These are phyloP conservation scores for Pilobolus umbonatus DNA, from an alignment of 192 early-diverging fungal genomes.

Conservation along the genomic window DNA sequence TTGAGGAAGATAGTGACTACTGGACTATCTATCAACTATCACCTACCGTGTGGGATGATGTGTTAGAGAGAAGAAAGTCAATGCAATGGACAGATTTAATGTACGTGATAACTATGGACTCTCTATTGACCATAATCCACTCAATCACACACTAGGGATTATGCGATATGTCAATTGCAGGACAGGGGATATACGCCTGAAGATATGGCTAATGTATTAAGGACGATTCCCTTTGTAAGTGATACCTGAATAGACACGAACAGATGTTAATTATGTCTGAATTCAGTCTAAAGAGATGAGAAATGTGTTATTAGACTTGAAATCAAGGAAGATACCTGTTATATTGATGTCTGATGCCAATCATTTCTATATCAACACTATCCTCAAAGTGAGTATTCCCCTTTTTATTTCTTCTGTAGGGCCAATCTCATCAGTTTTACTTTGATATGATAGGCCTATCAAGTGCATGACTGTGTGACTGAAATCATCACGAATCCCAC, in stretches of 20 bases:
- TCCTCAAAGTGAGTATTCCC: slow-evolving; percentile 46
- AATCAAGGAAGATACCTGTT: slow-evolving; percentile 41
- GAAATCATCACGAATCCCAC: slow-evolving; percentile 58
- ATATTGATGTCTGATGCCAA: slow-evolving; percentile 63
- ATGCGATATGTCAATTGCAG: slow-evolving; percentile 29
- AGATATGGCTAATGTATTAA: slow-evolving; percentile 30
- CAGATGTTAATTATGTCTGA: not conserved
- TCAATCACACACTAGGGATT: slow-evolving; percentile 17
- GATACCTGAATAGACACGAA: not conserved
- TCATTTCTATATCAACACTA: slow-evolving; percentile 52
- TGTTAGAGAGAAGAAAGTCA: slow-evolving; percentile 8
- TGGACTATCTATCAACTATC: slow-evolving; percentile 43
- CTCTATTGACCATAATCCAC: not conserved
- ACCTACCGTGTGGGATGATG: slow-evolving; percentile 29
- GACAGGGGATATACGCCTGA: slow-evolving; percentile 29
- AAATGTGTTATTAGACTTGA: slow-evolving; percentile 39
- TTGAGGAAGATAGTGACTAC: slow-evolving; percentile 56
- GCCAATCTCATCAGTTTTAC: too few relatives aligned
- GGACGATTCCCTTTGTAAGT: slow-evolving; percentile 41
- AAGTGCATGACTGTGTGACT: slow-evolving; percentile 39
- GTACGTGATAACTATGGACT: slow-evolving; percentile 25
- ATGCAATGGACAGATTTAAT: slow-evolving; percentile 66
- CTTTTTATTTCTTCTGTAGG: not conserved
- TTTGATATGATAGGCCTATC: slow-evolving; percentile 37
- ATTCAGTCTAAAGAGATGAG: slow-evolving; percentile 43